Evolutionary conservation across 371 early-diverging fungal species (phyloP), one percentile per base, ranked within the genome.

Genomic region (Rhizopus stolonifer): DNA sequence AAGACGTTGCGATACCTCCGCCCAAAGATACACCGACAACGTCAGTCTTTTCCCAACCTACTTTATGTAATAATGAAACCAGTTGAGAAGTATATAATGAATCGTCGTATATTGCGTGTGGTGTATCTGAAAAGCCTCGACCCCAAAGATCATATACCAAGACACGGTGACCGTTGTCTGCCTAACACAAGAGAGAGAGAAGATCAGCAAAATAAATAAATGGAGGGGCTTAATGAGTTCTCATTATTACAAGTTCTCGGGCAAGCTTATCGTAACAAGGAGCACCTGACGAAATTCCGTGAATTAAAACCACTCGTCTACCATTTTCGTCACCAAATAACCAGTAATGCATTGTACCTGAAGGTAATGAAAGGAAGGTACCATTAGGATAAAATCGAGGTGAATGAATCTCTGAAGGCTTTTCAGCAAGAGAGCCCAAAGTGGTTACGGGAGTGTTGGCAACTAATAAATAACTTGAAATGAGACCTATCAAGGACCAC

Each of bases 121-220:
- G 85, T 1, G 81, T 66, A 23, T 73, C 77, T 5, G 74, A 65
- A 40, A 72, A 82, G 0, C 83, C 85, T 26, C 80, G 46, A 9
- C 85, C 85, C 70, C 77, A 84, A 13, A 75, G 43, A 32, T 76
- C 84, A 61, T 74, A 84, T 1, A 73, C 54, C 4, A 82, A 60
- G 2, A 84, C 81, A 43, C 65, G 62, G 44, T 73, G 71, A 17
- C 78, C 77, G 18, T 65, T 60, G 10, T 65, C 64, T 13, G 68
- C 76, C 76, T 82, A 50, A 10, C 4, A 7, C 31, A 29, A 7
- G 10, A n/a, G n/a, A n/a, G n/a, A n/a, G n/a, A n/a, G n/a, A 29
- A 29, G 31, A 29, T 29, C 31, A 29, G 31, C 31, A 29, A 29
- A n/a, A n/a, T n/a, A n/a, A n/a, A n/a, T n/a, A n/a, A n/a, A n/a